phyloP scores from a whole-genome alignment of 495 filamentous ascomycete species.

The Penicillium coffeae region DNA sequence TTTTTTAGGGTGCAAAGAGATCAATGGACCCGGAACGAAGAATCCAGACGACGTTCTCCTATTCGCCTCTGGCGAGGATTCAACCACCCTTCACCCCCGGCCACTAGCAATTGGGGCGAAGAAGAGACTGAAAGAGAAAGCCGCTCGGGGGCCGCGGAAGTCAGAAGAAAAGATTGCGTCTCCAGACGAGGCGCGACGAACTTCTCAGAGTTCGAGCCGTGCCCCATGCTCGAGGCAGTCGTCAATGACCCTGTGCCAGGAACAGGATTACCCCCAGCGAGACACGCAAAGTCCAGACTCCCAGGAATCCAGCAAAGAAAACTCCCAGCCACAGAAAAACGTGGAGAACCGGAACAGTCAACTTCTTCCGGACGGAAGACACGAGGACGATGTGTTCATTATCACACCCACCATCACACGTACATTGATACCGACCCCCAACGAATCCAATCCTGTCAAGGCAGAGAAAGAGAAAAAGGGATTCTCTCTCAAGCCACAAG shows the following conservation, averaged over 20 bases:
- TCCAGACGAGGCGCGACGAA: slow-evolving; percentile 31
- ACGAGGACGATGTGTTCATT: slow-evolving; percentile 45
- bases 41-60: slow-evolving; percentile 42
- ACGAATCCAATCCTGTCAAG: slow-evolving; percentile 8
- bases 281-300: slow-evolving; percentile 15
- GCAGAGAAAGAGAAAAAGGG: slow-evolving; percentile 15
- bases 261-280: slow-evolving; percentile 20
- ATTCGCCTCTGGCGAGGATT: slow-evolving; percentile 30
- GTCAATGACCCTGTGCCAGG: slow-evolving; percentile 29
- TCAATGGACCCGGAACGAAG: slow-evolving; percentile 31
- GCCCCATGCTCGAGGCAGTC: slow-evolving; percentile 40
- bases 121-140: slow-evolving; percentile 24
- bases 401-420: slow-evolving; percentile 48
- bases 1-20: slow-evolving; percentile 48
- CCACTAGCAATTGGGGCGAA: slow-evolving; percentile 22
- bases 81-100: slow-evolving; percentile 22
- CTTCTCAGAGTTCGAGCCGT: slow-evolving; percentile 44
- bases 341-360: neutral
- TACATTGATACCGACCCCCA: slow-evolving; percentile 29
- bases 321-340: slow-evolving; percentile 15
- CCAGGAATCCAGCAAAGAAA: slow-evolving; percentile 27
- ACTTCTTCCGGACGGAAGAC: slow-evolving; percentile 4
- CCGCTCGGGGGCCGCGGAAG: slow-evolving; percentile 7
- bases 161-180: slow-evolving; percentile 17
- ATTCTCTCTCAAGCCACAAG: slow-evolving; percentile 14